Base-by-base conservation (phyloP, 306 rosid species). In the Inga oerstediana region DNA sequence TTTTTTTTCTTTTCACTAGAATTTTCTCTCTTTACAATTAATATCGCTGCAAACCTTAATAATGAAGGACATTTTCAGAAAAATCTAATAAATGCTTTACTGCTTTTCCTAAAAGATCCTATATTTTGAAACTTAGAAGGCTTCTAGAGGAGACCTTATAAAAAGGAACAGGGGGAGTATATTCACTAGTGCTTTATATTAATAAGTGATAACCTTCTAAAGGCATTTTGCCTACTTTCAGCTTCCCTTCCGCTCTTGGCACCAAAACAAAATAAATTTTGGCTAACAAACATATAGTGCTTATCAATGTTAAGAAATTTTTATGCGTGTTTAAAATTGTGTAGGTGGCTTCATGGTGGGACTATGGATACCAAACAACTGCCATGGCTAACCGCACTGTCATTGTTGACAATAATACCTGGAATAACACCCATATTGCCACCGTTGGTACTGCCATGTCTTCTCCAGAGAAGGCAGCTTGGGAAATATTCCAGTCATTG, bases 331-430 rank as follows among this genome's bases (percentile, higher is more conserved):
- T 75, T 37, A 41, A 80, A 77, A 41, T 67, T 74, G 81, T 86
- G 76, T 83, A 96, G 99, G 99, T 96, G 90, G 99, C 99, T 5
- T 96, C 99, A 72, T 96, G 99, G 99, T 96, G 99, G 99, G 99
- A 96, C 77, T 96, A 96, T 84, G 99, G 99, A 52, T 96, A 96
- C 84, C 99, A 96, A 90, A 96, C 99, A 72, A 96, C 99, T 81
- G 99, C 99, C 72, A 96, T 96, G 99, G 99, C 99, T 76, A 96
- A 96, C 79, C 97, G 99, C n/a, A 96, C 99, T 41, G 99, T 96
- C 88, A 96, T 96, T 82, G 99, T 96, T 81, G 99, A 96, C 90
- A 96, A 96, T 74, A 96, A 96, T 82, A 96, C 99, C 70, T 96
- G 99, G 99, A 96, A 96, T 89, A 96, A 96, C 91, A 96, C 99